Evolutionary conservation across 1,139 yeast species (phyloP), one percentile per base, ranked within the genome.

Genomic region (Saccharomycopsis crataegensis): DNA sequence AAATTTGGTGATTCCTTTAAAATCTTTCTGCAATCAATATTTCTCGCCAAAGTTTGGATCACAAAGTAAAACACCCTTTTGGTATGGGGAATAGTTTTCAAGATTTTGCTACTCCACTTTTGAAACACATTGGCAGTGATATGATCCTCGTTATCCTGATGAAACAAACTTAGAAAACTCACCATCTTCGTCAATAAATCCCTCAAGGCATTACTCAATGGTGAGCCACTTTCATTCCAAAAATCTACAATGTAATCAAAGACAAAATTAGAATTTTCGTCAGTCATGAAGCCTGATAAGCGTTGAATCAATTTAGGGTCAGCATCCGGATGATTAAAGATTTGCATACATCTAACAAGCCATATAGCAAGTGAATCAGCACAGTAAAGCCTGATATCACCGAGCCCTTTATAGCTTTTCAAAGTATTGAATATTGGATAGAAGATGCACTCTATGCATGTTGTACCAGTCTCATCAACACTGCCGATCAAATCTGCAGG

Each of bases 201-300:
- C 54, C 74, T 76, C 51, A 87, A 67, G 0, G 94, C 83, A 60
- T 83, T 86, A 6, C 83, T 80, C 40, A 86, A 68, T 0, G 94
- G 82, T 1, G 87, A 81, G 5, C 86, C 82, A 1, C 88, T 78
- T 52, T 82, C 86, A 52, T 80, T 81, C 81, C 90, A 81, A 62
- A 80, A 82, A 59, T 82, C 89, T 49, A 83, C 68, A 8, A 85
- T 75, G 63, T 78, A 83, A 40, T 72, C 71, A 62, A 83, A 82
- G 1, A 82, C 59, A 31, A 62, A 63, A 44, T 71, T 66, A 5
- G 74, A 67, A 16, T 64, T 68, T 1, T 66, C 64, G 9, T 60
- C 58, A 0, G 59, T 56, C 17, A 64, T 50, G 12, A 62, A 56
- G 32, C 9, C 6, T 12, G 12, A 37, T 8, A 37, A 17, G 36